Conservation (phyloP, 2,329 filamentous ascomycete species). For the Stemphylium beticola region DNA sequence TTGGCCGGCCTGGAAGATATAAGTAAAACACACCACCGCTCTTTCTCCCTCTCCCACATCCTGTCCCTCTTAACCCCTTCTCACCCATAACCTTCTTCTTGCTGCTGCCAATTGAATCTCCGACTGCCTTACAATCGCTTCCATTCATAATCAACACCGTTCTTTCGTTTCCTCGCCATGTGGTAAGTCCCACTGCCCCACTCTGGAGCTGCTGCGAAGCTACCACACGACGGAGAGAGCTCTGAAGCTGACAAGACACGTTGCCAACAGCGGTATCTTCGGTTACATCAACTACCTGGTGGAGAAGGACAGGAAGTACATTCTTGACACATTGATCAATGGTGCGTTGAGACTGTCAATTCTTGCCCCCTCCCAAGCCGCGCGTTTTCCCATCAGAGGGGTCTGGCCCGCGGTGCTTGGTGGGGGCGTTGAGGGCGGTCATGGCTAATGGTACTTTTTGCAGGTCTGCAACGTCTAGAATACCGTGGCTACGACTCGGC, state of each 20-base stretch:
- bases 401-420: constrained; percentile 3
- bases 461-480: constrained; percentile 92
- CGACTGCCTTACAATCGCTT: constrained; percentile 38
- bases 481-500: constrained; percentile 99
- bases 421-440: constrained; percentile 9
- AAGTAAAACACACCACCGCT: constrained; percentile 47
- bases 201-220: constrained; percentile 9
- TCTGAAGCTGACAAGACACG: constrained; percentile 21
- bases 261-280: constrained; percentile 79
- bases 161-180: constrained; percentile 44
- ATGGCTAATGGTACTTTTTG: constrained; percentile 33
- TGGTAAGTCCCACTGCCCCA: constrained; percentile 45
- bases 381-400: constrained; percentile 1
- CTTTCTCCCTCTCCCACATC: constrained; percentile 41
- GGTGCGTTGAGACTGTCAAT: constrained; percentile 63
- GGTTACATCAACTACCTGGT: constrained; percentile 99
- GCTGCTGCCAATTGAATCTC: constrained; percentile 17
- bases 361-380: background rate
- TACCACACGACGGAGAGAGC: background rate
- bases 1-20: constrained; percentile 38
- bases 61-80: constrained; percentile 8
- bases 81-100: constrained; percentile 22
- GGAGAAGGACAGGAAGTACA: constrained; percentile 97
- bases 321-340: constrained; percentile 95
- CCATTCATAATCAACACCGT: constrained; percentile 29